These are phyloP conservation scores for Solanum paucissectum DNA, from an alignment of 257 asterid species.

Conservation along the genomic window DNA sequence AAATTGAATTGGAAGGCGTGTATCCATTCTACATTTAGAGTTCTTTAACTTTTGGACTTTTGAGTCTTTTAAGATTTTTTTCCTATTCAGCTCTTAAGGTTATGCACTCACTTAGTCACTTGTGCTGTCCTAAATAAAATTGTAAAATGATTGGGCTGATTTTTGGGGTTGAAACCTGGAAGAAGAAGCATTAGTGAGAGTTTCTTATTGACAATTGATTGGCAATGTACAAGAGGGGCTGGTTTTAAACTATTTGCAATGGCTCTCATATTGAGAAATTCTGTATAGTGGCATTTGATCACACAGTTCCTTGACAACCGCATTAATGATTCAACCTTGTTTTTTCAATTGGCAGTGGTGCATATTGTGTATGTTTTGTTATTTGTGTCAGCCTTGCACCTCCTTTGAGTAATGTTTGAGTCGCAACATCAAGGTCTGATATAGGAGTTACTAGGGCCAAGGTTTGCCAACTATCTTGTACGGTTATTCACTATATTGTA, in stretches of 20 bases:
- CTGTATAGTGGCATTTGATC: constrained; percentile 8
- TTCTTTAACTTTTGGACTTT: not conserved
- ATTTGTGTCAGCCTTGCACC: not conserved
- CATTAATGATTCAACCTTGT: constrained; percentile 1
- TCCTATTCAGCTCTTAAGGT: not conserved
- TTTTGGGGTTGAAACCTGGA: not conserved
- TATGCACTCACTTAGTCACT: not conserved
- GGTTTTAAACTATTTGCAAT: not conserved
- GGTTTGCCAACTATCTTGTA: not conserved
- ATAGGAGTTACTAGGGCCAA: not conserved
- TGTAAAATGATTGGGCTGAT: not conserved
- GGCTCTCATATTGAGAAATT: constrained; percentile 1
- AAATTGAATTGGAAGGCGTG: not conserved
- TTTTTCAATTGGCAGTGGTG: not conserved
- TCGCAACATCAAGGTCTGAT: not conserved
- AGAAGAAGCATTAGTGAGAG: not conserved
- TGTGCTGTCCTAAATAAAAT: not conserved
- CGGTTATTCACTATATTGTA: not conserved
- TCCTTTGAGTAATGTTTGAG: not conserved
- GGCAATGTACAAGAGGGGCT: not conserved
- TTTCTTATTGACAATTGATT: not conserved
- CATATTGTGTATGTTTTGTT: not conserved
- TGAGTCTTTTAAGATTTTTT: not conserved
- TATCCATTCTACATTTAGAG: not conserved
- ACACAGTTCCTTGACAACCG: not conserved